Base-by-base conservation (phyloP, 768 basidiomycete species). In the Ephemerocybe angulata region DNA sequence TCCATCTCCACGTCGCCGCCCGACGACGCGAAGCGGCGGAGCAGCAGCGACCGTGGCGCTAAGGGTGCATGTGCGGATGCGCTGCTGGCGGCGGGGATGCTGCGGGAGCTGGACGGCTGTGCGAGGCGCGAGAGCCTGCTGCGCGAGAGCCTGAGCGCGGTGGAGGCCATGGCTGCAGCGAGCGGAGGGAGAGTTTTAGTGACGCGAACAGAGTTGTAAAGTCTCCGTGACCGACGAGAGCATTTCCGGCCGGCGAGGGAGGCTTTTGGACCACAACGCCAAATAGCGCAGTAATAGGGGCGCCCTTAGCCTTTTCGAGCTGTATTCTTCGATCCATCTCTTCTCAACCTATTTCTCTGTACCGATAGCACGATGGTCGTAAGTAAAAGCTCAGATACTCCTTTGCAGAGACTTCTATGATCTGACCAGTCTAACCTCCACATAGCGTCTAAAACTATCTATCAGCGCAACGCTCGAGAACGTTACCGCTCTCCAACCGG, bases 391-490 rank as follows among this genome's bases (percentile, higher is more conserved):
- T 37, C n/a, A 10, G 10, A 37, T 7, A 28, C 13, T 22, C 17
- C 46, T 48, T 50, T 12, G 5, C 5, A 50, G 21, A 50, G 31
- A 33, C 6, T 28, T 28, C 7, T 33, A 33, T n/a, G 15, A 33
- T 27, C 21, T n/a, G 5, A 17, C 48, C 6, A 31, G 30, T 12
- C 28, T 4, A 10, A 21, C 5, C 12, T 53, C 27, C 60, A 50
- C 42, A 11, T 56, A 87, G 86, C 78, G 72, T 54, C 75, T 90
- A 13, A 73, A 76, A 57, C 72, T 89, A 28, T 86, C 83, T 43
- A 87, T 90, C 67, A 84, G 85, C 70, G 91, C 90, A 11, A 87
- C 88, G 3, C 77, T 93, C 41, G 88, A 93, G 66, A 86, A 88
- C 60, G 83, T 92, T 56, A 87, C 88, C 8, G 74, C 82, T 61